Base-by-base conservation (phyloP, 2,329 filamentous ascomycete species). In the Colletotrichum sojae region DNA sequence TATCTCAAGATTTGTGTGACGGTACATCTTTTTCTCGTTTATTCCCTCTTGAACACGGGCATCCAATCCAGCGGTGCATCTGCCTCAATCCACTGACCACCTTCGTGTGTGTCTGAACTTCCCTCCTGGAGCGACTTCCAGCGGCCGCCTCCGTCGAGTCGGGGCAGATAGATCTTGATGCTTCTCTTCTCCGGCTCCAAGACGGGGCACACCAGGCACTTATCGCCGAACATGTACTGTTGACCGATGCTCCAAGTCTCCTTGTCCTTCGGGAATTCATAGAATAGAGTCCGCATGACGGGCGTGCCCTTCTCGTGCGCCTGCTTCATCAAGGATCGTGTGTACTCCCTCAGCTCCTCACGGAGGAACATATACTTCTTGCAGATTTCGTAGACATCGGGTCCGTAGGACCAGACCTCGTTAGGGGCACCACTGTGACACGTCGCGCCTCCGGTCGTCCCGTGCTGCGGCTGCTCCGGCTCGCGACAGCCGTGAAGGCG, bases 351-450 rank as follows among this genome's bases (percentile, higher is more conserved):
- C 75, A 92, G 67, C 40, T 83, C 75, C 76, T 92, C 90, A 2
- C 90, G 83, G 13, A 92, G 80, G 5, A 73, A 71, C 74, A 92
- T 82, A 71, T 91, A 91, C 71, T 83, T 86, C 74, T 84, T 83
- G 75, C 88, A 90, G 39, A 92, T 90, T 39, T 80, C 82, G 69
- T 89, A 90, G 0, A 90, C 85, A 31, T 88, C 83, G 6, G 85
- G 82, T 0, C 90, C 89, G 73, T 91, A 92, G 1, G 85, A 89
- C 90, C 90, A 92, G 1, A 92, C 86, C 76, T 92, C 90, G 72
- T 91, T 91, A 0, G 81, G 76, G 0, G 86, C 88, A 15, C 88
- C 89, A 70, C 75, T 85, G 71, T 64, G 82, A 75, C 70, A 84
- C 82, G 61, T 59, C 2, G 64, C 62, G 3, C 71, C 71, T 4